These are phyloP conservation scores for Leishmania tropica DNA, from an alignment of 208 protist genomes.

Conservation along the genomic window DNA sequence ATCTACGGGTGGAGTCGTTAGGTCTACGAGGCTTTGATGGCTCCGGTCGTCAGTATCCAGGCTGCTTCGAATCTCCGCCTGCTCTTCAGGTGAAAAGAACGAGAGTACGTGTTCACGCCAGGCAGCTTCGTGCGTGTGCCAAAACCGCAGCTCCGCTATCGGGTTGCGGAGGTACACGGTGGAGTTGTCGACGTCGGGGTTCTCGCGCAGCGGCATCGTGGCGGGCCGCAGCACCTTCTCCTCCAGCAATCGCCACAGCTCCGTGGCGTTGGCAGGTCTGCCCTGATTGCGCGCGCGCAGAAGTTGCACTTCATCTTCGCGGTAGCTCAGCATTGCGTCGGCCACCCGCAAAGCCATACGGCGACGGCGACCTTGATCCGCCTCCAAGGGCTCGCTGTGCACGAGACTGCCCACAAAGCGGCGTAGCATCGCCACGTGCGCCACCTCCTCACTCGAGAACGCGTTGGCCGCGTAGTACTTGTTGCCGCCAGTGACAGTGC, in stretches of 20 bases:
- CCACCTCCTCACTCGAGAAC: constrained; percentile 28
- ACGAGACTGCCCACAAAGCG: constrained; percentile 32
- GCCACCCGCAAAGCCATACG: constrained; percentile 17
- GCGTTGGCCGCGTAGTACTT: constrained; percentile 14
- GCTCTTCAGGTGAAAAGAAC: constrained; percentile 30
- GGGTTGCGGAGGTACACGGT: constrained; percentile 44
- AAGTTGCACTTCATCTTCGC: constrained; percentile 18
- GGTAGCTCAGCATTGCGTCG: constrained; percentile 13
- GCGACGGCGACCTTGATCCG: constrained; percentile 29
- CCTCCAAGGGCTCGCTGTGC: constrained; percentile 31
- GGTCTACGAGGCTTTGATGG: background rate
- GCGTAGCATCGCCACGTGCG: constrained; percentile 33
- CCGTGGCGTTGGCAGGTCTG: constrained; percentile 16
- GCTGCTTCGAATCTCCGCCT: constrained; percentile 25
- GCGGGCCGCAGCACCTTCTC: constrained; percentile 16
- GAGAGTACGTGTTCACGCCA: constrained; percentile 53
- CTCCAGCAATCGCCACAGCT: constrained; percentile 21
- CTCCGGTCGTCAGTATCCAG: background rate
- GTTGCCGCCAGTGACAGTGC: constrained; percentile 5
- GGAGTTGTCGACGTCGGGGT: constrained; percentile 6
- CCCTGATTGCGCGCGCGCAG: constrained; percentile 27
- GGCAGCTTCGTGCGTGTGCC: constrained; percentile 47
- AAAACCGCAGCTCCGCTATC: constrained; percentile 48
- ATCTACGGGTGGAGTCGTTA: background rate
- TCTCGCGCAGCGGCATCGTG: constrained; percentile 5